phyloP scores from a whole-genome alignment of 2,329 filamentous ascomycete genomes.

The Claviceps sp. region DNA sequence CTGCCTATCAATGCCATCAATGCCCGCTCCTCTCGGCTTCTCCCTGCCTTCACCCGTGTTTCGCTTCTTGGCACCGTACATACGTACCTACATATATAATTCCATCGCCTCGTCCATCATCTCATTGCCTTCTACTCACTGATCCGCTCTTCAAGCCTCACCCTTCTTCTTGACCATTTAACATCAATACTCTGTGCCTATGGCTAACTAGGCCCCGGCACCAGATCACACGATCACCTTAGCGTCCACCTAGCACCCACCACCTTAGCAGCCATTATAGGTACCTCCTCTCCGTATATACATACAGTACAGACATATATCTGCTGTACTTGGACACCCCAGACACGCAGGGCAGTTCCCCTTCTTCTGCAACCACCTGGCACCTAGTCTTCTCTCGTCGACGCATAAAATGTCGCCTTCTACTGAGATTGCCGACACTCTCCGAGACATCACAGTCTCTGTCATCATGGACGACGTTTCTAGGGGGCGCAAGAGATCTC shows the following conservation, averaged over 20 bases:
- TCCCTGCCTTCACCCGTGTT: too few relatives aligned
- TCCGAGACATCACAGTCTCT: constrained; percentile 12
- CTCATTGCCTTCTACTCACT: background rate
- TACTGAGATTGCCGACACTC: constrained; percentile 10
- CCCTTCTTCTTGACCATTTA: background rate
- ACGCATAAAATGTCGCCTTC: constrained; percentile 12
- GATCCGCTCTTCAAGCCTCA: background rate
- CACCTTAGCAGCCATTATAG: too few relatives aligned
- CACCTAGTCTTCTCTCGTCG: too few relatives aligned
- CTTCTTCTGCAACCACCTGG: background rate
- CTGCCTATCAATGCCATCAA: too few relatives aligned
- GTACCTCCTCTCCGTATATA: too few relatives aligned
- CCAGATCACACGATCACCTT: background rate
- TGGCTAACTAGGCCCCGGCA: background rate
- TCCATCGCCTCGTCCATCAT: background rate
- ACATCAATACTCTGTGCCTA: background rate
- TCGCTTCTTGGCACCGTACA: too few relatives aligned
- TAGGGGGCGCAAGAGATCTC: constrained; percentile 27
- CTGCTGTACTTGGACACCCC: too few relatives aligned
- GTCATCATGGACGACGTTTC: constrained; percentile 13
- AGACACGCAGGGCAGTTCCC: background rate
- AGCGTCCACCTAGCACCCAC: background rate
- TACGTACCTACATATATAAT: background rate
- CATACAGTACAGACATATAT: too few relatives aligned
- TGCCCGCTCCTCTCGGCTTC: too few relatives aligned